Conservation (phyloP, 2,329 filamentous ascomycete species). For the Arachnopeziza araneosa region DNA sequence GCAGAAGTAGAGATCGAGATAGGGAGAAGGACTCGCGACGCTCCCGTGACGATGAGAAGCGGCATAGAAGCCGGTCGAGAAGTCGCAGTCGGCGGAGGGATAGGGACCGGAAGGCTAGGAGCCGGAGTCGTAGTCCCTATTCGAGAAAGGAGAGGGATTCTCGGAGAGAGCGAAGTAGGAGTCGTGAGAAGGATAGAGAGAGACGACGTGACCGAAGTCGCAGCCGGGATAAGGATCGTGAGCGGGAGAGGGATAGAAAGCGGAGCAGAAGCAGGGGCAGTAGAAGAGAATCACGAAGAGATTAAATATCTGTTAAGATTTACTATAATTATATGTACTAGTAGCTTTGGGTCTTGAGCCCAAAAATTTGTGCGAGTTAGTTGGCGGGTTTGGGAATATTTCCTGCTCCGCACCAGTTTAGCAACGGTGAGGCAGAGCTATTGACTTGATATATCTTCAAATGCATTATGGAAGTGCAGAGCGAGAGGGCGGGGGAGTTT, state of each 20-base stretch:
- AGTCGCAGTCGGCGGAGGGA: slow-evolving; percentile 19
- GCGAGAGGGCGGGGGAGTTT: no score
- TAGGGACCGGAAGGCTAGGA: slow-evolving; percentile 11
- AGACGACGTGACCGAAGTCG: not conserved
- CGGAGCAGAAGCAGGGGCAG: slow-evolving; percentile 2
- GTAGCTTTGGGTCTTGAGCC: not conserved
- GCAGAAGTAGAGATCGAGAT: slow-evolving; percentile 22
- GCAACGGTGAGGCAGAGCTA: no score
- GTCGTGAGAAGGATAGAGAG: slow-evolving; percentile 19
- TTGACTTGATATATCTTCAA: no score
- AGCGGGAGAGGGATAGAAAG: slow-evolving; percentile 7
- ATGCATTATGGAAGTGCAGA: no score
- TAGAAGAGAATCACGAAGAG: slow-evolving; percentile 3
- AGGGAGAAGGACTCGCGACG: slow-evolving; percentile 17
- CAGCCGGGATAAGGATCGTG: slow-evolving; percentile 12
- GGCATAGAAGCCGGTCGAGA: slow-evolving; percentile 14
- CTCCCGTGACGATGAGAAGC: slow-evolving; percentile 13
- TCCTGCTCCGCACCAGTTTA: no score
- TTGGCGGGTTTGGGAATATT: no score
- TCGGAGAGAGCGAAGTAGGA: slow-evolving; percentile 19
- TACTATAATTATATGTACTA: not conserved
- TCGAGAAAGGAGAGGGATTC: slow-evolving; percentile 13
- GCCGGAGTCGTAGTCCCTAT: slow-evolving; percentile 14
- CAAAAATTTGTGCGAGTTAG: no score
- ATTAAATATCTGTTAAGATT: not conserved